These are phyloP conservation scores for Paxillus involutus DNA, from an alignment of 768 basidiomycete species.

Conservation along the genomic window DNA sequence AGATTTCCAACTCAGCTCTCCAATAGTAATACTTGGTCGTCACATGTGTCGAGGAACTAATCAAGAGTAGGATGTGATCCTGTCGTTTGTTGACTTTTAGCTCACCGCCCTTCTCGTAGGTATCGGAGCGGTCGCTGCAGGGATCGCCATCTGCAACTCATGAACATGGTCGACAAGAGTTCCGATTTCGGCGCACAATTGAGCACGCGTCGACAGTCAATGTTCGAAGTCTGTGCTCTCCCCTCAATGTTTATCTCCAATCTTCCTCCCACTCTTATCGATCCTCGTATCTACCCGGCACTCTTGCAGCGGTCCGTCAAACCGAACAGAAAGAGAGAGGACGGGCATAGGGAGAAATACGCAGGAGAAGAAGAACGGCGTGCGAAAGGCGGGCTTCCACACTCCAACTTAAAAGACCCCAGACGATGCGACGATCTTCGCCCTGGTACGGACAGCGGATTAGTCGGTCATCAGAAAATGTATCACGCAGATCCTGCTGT, in stretches of 20 bases:
- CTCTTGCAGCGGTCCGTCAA: constrained; percentile 46
- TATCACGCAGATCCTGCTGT: constrained; percentile 45
- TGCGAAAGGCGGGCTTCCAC: constrained; percentile 25
- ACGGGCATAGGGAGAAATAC: constrained; percentile 27
- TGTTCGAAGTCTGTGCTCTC: constrained; percentile 45
- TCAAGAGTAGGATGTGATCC: constrained; percentile 33
- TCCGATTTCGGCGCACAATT: constrained; percentile 21
- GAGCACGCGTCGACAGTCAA: constrained; percentile 35
- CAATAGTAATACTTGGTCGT: constrained; percentile 35
- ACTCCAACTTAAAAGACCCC: constrained; percentile 6
- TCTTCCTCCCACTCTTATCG: constrained; percentile 48
- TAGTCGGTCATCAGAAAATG: constrained; percentile 35
- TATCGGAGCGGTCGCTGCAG: constrained; percentile 41
- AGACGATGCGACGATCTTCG: constrained; percentile 12
- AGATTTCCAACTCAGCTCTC: constrained; percentile 39
- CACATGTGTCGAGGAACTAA: constrained; percentile 46
- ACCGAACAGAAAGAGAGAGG: constrained; percentile 38
- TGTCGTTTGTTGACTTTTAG: not conserved
- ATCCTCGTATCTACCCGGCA: constrained; percentile 38
- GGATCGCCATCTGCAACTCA: constrained; percentile 37
- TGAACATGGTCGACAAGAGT: constrained; percentile 37
- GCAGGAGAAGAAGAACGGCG: constrained; percentile 33
- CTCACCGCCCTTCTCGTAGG: constrained; percentile 27
- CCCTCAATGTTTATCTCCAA: constrained; percentile 47
- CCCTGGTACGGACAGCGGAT: constrained; percentile 15